Base-by-base conservation (phyloP, 1,284 basidiomycete species). In the Rhizoctonia solani region DNA sequence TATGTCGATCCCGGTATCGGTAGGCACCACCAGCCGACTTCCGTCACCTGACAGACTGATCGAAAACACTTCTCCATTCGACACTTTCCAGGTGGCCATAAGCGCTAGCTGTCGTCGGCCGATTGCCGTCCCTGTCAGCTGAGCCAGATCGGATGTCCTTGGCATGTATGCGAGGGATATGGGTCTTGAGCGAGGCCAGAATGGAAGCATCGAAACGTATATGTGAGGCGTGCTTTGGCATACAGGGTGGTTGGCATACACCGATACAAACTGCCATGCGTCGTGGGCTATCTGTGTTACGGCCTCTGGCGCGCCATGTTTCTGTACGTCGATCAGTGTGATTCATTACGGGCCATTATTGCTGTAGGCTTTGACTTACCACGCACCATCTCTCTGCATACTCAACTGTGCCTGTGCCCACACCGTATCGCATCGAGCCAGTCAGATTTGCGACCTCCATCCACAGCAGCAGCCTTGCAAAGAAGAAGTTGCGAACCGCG, bases 401-500 rank as follows among this genome's bases (percentile, higher is more conserved):
- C 9, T 19, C 9, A 23, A 59, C 16, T 8, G 16, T 14, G 19
- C 27, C 13, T 14, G 25, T 25, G 29, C 59, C 37, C 6, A 13
- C n/a, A n/a, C n/a, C n/a, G n/a, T n/a, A 27, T 16, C 19, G 6
- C 27, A 53, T 49, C n/a, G 14, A 23, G 14, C 37, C 37, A 16
- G 42, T 66, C 4, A 54, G 21, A 41, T 54, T 66, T 8, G 54
- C 16, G 0, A 66, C 39, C 25, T 66, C 63, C 52, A 66, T 37
- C 63, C 63, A 66, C 4, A 66, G 9, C 6, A 66, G 32, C 41
- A 66, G 23, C 13, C 63, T 27, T 13, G 30, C 21, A 3, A 23
- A 42, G 4, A 66, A 19, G 23, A 66, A 54, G 1, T 54, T 14
- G 1, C 29, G 8, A 37, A 66, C 41, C 1, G 16, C 4, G 21